phyloP scores from a whole-genome alignment of 805 yeast genomes.

The Kuraishia piskuri region DNA sequence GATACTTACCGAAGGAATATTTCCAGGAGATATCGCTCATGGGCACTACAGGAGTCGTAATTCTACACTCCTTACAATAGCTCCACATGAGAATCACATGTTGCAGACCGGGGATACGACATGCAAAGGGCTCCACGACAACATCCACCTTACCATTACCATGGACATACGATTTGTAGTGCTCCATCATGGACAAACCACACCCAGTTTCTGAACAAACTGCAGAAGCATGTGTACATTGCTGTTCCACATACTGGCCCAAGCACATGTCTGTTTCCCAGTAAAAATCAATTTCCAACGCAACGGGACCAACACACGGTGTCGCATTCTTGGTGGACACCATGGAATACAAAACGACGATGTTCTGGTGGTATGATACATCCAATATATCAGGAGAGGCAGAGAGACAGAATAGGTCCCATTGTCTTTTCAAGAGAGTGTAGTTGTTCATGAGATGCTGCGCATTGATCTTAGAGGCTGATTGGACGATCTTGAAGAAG shows the following conservation, averaged over 20 bases:
- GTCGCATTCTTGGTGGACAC: conserved; percentile 79
- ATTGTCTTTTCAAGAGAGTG: conserved; percentile 41
- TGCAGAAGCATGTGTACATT: conserved; percentile 56
- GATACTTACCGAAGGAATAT: conserved; percentile 86
- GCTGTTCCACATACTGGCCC: conserved; percentile 81
- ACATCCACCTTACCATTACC: conserved; percentile 80
- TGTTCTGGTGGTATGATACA: conserved; percentile 68
- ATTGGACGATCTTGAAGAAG: conserved; percentile 27
- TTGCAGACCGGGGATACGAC: conserved; percentile 49
- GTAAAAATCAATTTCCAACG: conserved; percentile 78
- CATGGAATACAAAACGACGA: conserved; percentile 71
- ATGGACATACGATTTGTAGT: conserved; percentile 81
- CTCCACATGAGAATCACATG: conserved; percentile 86
- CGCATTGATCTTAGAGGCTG: conserved; percentile 17
- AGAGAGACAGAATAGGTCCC: conserved; percentile 50
- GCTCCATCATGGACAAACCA: conserved; percentile 60
- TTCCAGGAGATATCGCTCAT: conserved; percentile 87
- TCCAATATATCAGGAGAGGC: conserved; percentile 49
- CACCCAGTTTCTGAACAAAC: conserved; percentile 72
- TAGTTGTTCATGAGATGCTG: conserved; percentile 21
- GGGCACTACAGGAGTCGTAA: conserved; percentile 65
- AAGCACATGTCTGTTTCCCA: conserved; percentile 86
- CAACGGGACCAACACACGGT: conserved; percentile 88
- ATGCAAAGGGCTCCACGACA: conserved; percentile 51
- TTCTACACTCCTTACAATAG: conserved; percentile 72